These are phyloP conservation scores for Botrytis medusae DNA, from an alignment of 2,329 filamentous ascomycete species.

Conservation along the genomic window DNA sequence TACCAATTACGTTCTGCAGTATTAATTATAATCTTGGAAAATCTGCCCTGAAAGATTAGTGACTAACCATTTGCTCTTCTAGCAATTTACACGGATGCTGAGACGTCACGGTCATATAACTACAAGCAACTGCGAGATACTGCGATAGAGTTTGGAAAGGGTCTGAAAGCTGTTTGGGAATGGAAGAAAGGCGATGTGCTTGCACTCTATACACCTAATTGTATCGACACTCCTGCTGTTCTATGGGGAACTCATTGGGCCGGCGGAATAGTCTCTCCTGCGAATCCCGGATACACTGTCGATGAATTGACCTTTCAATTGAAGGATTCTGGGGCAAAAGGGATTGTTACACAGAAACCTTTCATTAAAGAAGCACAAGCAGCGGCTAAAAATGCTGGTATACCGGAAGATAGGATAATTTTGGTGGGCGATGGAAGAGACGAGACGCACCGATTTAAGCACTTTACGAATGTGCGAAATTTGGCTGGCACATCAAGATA, in stretches of 20 bases:
- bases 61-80: conserved; percentile 20
- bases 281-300: conserved; percentile 82
- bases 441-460: conserved; percentile 58
- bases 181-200: conserved; percentile 86
- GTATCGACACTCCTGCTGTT: conserved; percentile 75
- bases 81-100: conserved; percentile 79
- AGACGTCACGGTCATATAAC: conserved; percentile 68
- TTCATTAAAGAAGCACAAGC: conserved; percentile 63
- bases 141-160: conserved; percentile 76
- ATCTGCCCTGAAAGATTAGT: background rate
- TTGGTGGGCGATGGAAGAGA: conserved; percentile 71
- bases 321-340: conserved; percentile 72
- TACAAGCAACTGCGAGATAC: conserved; percentile 64
- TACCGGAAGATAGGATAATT: conserved; percentile 71
- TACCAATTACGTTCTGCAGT: conserved; percentile 41
- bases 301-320: conserved; percentile 85
- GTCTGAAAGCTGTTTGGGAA: conserved; percentile 69
- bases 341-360: conserved; percentile 69
- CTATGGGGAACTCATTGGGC: conserved; percentile 82
- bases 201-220: conserved; percentile 80
- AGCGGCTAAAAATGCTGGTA: conserved; percentile 68
- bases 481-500: conserved; percentile 58
- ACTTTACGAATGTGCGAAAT: conserved; percentile 71
- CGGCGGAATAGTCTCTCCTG: conserved; percentile 78
- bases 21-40: conserved; percentile 46